Evolutionary conservation across 2,329 filamentous ascomycete species (phyloP).

Genomic region (Didymella keratinophila): DNA sequence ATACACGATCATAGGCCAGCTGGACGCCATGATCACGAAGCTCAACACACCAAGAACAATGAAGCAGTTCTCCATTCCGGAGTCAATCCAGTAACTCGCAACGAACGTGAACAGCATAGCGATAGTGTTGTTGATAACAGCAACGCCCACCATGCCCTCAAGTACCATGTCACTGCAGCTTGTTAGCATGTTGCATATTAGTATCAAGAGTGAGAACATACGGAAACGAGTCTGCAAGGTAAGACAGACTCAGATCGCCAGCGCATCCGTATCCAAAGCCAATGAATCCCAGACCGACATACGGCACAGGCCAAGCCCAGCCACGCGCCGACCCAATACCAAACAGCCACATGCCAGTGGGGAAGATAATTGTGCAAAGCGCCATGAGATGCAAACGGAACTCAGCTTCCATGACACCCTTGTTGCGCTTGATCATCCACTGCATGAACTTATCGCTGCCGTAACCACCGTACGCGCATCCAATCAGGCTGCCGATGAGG

Average conservation of each 20-base stretch:
- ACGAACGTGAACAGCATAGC: constrained; percentile 31
- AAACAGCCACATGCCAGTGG: constrained; percentile 62
- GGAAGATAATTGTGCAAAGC: constrained; percentile 60
- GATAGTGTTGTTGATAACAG: constrained; percentile 31
- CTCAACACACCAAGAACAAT: constrained; percentile 31
- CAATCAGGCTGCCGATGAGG: constrained; percentile 62
- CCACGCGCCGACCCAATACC: constrained; percentile 61
- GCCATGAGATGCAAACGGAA: constrained; percentile 62
- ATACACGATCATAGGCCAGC: constrained; percentile 28
- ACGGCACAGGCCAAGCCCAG: constrained; percentile 63
- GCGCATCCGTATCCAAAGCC: constrained; percentile 68
- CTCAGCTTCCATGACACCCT: constrained; percentile 64
- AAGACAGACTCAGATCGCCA: constrained; percentile 56
- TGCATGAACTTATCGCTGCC: constrained; percentile 64
- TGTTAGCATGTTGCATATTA: background rate
- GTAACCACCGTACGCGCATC: constrained; percentile 66
- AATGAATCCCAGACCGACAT: constrained; percentile 65
- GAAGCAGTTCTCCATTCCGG: constrained; percentile 32
- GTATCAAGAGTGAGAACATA: constrained; percentile 2
- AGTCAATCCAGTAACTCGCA: constrained; percentile 29
- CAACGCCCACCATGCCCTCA: constrained; percentile 33
- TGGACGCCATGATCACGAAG: constrained; percentile 28
- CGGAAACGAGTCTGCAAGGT: constrained; percentile 32
- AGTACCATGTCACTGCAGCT: constrained; percentile 29
- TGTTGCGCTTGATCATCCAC: constrained; percentile 63